phyloP scores from a whole-genome alignment of 441 rosid genomes.

The Hura crepitans region DNA sequence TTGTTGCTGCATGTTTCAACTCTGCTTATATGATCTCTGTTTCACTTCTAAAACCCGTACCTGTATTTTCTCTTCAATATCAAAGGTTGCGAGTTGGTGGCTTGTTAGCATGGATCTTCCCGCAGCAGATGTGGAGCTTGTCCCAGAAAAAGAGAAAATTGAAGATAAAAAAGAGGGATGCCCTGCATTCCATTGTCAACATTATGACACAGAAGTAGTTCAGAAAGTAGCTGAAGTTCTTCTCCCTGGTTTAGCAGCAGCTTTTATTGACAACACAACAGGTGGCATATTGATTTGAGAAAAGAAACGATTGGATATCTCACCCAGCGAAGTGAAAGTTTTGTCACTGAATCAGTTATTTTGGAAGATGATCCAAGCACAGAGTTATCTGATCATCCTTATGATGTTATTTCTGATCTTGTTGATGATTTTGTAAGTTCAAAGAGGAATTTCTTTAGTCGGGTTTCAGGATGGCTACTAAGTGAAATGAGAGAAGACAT shows the following conservation, averaged over 20 bases:
- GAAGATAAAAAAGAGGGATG: constrained; percentile 50
- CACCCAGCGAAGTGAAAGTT: constrained; percentile 63
- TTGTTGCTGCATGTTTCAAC: no score
- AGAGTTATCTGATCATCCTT: constrained; percentile 64
- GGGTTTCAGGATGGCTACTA: constrained; percentile 82
- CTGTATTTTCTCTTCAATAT: no score
- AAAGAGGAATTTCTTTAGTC: constrained; percentile 68
- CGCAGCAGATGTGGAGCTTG: constrained; percentile 37
- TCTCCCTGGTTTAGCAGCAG: constrained; percentile 75
- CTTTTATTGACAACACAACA: constrained; percentile 81
- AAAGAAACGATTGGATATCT: constrained; percentile 72
- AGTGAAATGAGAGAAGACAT: constrained; percentile 85
- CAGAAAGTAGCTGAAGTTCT: constrained; percentile 57
- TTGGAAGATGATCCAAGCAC: constrained; percentile 46
- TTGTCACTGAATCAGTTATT: constrained; percentile 70
- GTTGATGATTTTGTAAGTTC: constrained; percentile 73
- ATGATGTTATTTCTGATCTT: constrained; percentile 57
- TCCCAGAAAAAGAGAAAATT: constrained; percentile 53
- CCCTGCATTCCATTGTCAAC: constrained; percentile 54
- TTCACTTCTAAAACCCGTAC: no score
- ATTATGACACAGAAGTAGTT: constrained; percentile 59
- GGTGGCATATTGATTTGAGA: constrained; percentile 68
- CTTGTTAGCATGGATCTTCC: constrained; percentile 44
- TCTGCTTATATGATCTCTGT: no score
- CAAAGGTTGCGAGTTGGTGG: no score